Conservation (phyloP, 108 stramenopile species). For the Fragilaria crotonensis region DNA sequence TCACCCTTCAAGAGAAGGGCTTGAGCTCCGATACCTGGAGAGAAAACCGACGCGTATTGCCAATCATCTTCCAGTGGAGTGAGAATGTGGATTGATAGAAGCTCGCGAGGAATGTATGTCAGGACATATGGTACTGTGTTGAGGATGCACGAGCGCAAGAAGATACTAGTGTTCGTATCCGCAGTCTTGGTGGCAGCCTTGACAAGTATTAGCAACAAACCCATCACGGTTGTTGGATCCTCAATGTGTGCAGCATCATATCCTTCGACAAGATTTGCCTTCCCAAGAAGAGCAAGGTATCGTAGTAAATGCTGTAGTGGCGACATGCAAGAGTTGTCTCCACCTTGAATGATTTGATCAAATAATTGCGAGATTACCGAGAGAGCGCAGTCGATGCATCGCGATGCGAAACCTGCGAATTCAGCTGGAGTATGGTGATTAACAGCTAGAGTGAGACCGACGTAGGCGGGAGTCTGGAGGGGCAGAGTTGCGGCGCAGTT, state of each 20-base stretch:
- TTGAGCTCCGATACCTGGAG: constrained; percentile 49
- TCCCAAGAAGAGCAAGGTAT: constrained; percentile 59
- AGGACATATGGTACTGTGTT: constrained; percentile 55
- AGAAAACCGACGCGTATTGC: constrained; percentile 50
- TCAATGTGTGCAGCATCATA: constrained; percentile 19
- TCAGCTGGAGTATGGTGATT: constrained; percentile 31
- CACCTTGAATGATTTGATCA: constrained; percentile 23
- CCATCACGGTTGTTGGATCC: constrained; percentile 17
- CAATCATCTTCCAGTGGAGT: constrained; percentile 24
- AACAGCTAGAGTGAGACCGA: constrained; percentile 67
- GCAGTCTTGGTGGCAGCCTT: constrained; percentile 8
- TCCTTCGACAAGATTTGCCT: constrained; percentile 39
- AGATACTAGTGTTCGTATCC: not conserved
- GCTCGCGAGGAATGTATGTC: constrained; percentile 15
- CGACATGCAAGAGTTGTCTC: not conserved
- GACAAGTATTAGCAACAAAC: constrained; percentile 16
- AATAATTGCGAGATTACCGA: constrained; percentile 47
- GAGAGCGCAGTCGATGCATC: constrained; percentile 51
- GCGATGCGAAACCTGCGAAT: constrained; percentile 46
- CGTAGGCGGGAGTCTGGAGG: constrained; percentile 70
- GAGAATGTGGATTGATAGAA: constrained; percentile 15
- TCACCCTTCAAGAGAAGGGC: constrained; percentile 56
- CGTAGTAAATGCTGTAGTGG: constrained; percentile 55
- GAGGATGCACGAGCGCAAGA: too few relatives aligned
- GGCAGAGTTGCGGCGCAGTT: constrained; percentile 62